Evolutionary conservation across 2,329 filamentous ascomycete genomes (phyloP).

Genomic region (Ophiocordyceps camponoti-leonardi): DNA sequence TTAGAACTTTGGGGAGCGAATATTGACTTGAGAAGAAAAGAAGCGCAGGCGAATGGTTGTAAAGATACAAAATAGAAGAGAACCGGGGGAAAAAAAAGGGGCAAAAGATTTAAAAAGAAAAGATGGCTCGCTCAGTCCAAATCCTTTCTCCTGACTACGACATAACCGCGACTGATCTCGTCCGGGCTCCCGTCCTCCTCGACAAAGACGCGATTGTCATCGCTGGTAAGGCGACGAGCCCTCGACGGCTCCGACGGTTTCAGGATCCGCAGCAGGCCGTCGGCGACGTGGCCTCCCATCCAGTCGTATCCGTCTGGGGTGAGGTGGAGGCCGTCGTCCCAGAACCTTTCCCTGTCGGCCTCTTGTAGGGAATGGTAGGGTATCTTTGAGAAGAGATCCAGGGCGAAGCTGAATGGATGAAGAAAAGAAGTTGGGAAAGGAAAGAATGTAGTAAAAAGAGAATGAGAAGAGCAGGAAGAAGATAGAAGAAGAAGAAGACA

Average conservation of each 20-base stretch:
- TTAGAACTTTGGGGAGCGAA: no score
- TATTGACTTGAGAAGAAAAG: no score
- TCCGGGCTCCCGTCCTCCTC: constrained; percentile 32
- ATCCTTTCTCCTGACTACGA: constrained; percentile 34
- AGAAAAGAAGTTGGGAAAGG: neutral
- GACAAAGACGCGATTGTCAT: constrained; percentile 15
- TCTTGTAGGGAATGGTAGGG: constrained; percentile 33
- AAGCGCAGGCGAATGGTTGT: no score
- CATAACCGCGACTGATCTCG: constrained; percentile 32
- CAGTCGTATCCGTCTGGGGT: constrained; percentile 40
- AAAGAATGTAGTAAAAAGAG: neutral
- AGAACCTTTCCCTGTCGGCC: constrained; percentile 29
- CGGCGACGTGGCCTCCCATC: constrained; percentile 40
- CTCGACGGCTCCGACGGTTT: constrained; percentile 4
- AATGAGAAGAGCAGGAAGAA: neutral
- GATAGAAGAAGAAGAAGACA: neutral
- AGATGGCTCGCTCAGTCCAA: constrained; percentile 20
- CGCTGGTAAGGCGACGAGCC: no score
- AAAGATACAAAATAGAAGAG: no score
- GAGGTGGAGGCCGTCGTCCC: constrained; percentile 45
- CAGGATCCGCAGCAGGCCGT: constrained; percentile 30
- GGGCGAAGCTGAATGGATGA: constrained; percentile 29
- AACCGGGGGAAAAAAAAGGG: neutral
- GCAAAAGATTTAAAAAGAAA: neutral
- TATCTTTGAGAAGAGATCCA: constrained; percentile 36